Evolutionary conservation across 495 filamentous ascomycete genomes (phyloP), one percentile per base, ranked within the genome.

Genomic region (Neurospora sp.): DNA sequence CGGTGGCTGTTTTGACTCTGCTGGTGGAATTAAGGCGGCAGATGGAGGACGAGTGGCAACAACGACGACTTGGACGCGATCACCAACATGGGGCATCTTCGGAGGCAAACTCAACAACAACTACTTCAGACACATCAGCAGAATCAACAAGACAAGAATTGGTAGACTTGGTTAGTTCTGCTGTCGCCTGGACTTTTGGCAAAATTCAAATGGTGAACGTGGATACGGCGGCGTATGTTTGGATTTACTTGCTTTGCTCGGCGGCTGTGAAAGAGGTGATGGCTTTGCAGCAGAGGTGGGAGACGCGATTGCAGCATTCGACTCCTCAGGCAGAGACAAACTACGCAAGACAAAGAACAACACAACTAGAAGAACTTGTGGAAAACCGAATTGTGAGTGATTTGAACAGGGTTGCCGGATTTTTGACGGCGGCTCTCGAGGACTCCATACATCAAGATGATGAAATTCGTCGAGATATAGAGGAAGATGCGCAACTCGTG

Each of bases 31-130:
- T 90, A 6, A 79, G 70, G 76, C 86, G 79, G 79, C 79, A 82
- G 70, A 73, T 88, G 2, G 80, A 85, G 70, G 86, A 89, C 20
- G 87, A 89, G 10, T 81, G 87, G 69, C 10, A 27, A 22, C n/a
- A 27, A 6, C 46, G 46, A 27, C 10, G 20, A 53, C 5, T 22
- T 20, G 20, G 20, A 53, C 20, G n/a, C 20, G 41, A 16, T 2
- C 16, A n/a, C 42, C 42, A 46, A 20, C 42, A 46, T 46, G 7
- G 42, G 42, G 18, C 42, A 46, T 46, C 7, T 46, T 46, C 42
- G 16, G 42, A 46, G 41, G 41, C 41, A 18, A 44, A 18, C 41
- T 44, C 14, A 7, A 6, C 40, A 41, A 12, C 46, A 2, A 53
- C 46, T 12, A 5, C 46, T 20, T 53, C 46, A 5, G 9, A 12